phyloP scores from a whole-genome alignment of 306 rosid genomes.

The Gastrolobium bilobum region DNA sequence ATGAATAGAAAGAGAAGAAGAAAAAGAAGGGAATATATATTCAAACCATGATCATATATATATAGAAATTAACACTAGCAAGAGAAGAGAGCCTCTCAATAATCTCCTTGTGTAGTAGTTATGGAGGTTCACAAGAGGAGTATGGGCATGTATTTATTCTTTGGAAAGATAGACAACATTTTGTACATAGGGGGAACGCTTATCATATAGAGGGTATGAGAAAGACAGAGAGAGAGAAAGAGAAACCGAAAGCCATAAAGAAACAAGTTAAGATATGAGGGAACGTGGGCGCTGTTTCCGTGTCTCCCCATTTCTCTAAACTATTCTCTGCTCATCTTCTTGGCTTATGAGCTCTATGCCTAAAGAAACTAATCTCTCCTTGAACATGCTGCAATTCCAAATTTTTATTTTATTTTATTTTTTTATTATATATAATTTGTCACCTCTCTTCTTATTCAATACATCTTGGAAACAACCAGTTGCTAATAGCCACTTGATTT shows the following conservation, averaged over 20 bases:
- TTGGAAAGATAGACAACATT: constrained; percentile 62
- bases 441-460: constrained; percentile 54
- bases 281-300: constrained; percentile 99
- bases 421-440: neutral
- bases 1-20: neutral
- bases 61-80: constrained; percentile 42
- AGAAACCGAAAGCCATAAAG: constrained; percentile 56
- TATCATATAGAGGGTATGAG: constrained; percentile 37
- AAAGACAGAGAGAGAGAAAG: constrained; percentile 52
- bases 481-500: constrained; percentile 57
- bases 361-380: constrained; percentile 69
- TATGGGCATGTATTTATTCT: constrained; percentile 64
- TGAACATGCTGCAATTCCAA: constrained; percentile 63
- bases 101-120: constrained; percentile 52
- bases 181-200: constrained; percentile 54
- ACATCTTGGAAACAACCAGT: constrained; percentile 57
- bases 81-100: neutral
- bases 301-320: constrained; percentile 89
- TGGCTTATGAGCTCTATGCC: constrained; percentile 90
- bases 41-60: constrained; percentile 78
- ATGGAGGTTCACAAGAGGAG: constrained; percentile 76
- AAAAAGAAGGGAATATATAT: constrained; percentile 41
- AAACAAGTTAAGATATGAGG: constrained; percentile 60
- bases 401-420: neutral
- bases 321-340: constrained; percentile 73